These are phyloP conservation scores for Calonectria multiphialidica DNA, from an alignment of 2,329 filamentous ascomycete species.

Conservation along the genomic window DNA sequence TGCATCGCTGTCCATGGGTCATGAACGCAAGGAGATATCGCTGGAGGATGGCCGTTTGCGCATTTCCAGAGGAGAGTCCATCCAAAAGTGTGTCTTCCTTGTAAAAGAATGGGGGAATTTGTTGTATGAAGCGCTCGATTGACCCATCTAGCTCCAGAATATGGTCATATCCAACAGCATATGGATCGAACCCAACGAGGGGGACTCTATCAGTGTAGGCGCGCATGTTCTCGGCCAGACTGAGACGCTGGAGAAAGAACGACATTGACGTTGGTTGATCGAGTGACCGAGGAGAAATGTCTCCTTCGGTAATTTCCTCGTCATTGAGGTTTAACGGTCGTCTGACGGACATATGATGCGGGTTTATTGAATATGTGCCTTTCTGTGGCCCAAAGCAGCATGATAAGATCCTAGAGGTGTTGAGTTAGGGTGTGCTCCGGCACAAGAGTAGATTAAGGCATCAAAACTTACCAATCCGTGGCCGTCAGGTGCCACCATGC, in stretches of 20 bases:
- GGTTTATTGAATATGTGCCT: slow-evolving; percentile 51
- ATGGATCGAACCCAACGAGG: slow-evolving; percentile 37
- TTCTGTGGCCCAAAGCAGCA: slow-evolving; percentile 51
- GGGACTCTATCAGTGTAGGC: slow-evolving; percentile 49
- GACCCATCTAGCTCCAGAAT: slow-evolving; percentile 49
- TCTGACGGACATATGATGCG: slow-evolving; percentile 53
- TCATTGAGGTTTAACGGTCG: slow-evolving; percentile 54
- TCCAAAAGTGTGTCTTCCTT: neutral
- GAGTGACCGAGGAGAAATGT: slow-evolving; percentile 44
- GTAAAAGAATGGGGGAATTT: slow-evolving; percentile 46
- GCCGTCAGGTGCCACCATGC: slow-evolving; percentile 59
- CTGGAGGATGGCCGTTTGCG: slow-evolving; percentile 43
- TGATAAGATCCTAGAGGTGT: slow-evolving; percentile 48
- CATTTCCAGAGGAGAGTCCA: slow-evolving; percentile 14
- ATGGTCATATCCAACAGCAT: slow-evolving; percentile 47
- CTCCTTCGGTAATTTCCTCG: slow-evolving; percentile 48
- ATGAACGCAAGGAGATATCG: slow-evolving; percentile 48
- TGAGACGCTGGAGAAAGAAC: slow-evolving; percentile 52
- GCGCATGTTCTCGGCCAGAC: slow-evolving; percentile 52
- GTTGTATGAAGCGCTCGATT: slow-evolving; percentile 43
- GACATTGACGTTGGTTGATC: slow-evolving; percentile 50
- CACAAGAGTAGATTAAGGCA: no score
- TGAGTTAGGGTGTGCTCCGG: no score
- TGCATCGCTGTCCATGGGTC: slow-evolving; percentile 49
- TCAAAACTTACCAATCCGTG: slow-evolving; percentile 51